These are phyloP conservation scores for Tricharina praecox DNA, from an alignment of 495 filamentous ascomycete genomes.

Conservation along the genomic window DNA sequence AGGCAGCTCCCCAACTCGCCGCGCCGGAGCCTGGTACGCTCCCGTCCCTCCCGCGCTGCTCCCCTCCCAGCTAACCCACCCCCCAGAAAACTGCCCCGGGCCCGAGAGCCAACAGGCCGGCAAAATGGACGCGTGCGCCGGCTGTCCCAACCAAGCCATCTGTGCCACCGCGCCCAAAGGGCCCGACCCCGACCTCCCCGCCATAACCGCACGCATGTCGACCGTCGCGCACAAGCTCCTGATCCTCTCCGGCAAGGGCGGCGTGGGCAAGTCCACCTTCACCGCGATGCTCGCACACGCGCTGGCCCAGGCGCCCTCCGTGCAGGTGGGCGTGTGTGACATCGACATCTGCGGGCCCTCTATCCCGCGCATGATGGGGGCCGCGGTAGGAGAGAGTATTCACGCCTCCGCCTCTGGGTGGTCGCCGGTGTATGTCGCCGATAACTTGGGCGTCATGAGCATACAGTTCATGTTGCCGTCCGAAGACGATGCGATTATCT, in stretches of 20 bases:
- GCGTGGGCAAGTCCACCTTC: conserved; percentile 90
- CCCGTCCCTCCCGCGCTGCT: not conserved
- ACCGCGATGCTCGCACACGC: conserved; percentile 70
- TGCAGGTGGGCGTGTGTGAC: conserved; percentile 81
- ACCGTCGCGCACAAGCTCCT: conserved; percentile 79
- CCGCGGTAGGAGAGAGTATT: conserved; percentile 78
- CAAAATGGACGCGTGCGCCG: conserved; percentile 70
- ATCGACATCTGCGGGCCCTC: conserved; percentile 89
- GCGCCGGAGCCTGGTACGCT: conserved; percentile 68
- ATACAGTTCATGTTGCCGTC: conserved; percentile 96
- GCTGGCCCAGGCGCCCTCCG: conserved; percentile 59
- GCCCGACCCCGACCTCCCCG: conserved; percentile 79
- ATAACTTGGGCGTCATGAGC: conserved; percentile 86
- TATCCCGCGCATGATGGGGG: conserved; percentile 97
- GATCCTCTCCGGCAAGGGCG: conserved; percentile 81
- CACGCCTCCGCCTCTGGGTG: conserved; percentile 55
- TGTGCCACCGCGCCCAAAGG: conserved; percentile 90
- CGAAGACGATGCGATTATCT: conserved; percentile 84
- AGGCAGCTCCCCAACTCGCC: conserved; percentile 59
- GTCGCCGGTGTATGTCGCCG: conserved; percentile 84
- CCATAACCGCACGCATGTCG: conserved; percentile 69
- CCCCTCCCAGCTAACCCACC: conserved; percentile 2
- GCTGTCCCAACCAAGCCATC: conserved; percentile 89
- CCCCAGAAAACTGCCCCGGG: conserved; percentile 75
- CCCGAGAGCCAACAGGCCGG: conserved; percentile 78